Evolutionary conservation across 2,329 filamentous ascomycete genomes (phyloP), one percentile per base, ranked within the genome.

Genomic region (Thelonectria olida): DNA sequence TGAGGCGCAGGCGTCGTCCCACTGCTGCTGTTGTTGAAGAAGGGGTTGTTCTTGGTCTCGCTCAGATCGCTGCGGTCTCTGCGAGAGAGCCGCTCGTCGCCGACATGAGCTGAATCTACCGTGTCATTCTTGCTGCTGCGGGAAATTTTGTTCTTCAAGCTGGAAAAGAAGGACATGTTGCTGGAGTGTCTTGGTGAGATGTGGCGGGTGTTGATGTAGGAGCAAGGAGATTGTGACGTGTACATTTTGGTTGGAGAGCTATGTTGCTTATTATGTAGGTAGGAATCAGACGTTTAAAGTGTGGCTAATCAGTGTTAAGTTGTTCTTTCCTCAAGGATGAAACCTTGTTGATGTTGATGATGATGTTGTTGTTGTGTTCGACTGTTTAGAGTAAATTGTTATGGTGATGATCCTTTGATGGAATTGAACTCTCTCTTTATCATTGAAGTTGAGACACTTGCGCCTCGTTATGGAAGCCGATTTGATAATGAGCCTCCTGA

Each of bases 101-200:
- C 17, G 36, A 8, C n/a, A 20, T 20, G 7, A 20, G 17, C 13
- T 6, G 15, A 4, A 15, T 39, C 36, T 15, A n/a, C 8, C 36
- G n/a, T 19, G 7, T 17, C 36, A 7, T 39, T 39, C n/a, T 39
- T 34, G 12, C 51, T 58, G 17, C 70, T 75, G 62, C 67, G 71
- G 19, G 72, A 72, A 22, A 80, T 49, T 65, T 75, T 80, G 60
- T 73, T 72, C 64, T 72, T 79, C 56, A 80, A 28, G 25, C 66
- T 67, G 48, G 70, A 71, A 45, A 78, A 73, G 65, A 38, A 34
- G 31, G 31, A 34, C 31, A 34, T 34, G 13, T 10, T 13, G 10
- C 12, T 4, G 4, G 31, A 34, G 4, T 19, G 10, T 38, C 8
- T 34, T 6, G 44, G 45, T 28, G 66, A 34, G 28, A 38, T 36